A percentile compares a stretch with the other conserved stretches of the same genome.
Conservation (phyloP, 768 basidiomycete species). For the Boletus tylopilopsis region DNA sequence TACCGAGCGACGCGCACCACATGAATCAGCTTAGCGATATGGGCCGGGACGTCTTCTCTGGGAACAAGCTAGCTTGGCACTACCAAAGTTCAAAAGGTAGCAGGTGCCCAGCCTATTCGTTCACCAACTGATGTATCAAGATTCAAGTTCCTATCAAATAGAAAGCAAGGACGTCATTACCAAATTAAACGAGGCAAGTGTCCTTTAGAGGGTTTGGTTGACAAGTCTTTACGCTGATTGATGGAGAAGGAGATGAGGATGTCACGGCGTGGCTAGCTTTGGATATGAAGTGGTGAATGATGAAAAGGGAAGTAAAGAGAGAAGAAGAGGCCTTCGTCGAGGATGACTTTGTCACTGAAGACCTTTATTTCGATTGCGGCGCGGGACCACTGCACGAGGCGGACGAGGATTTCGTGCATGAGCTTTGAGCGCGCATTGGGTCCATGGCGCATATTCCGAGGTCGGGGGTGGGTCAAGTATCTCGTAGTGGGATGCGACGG, state of each 20-base stretch:
- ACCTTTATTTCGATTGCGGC: constrained; percentile 91
- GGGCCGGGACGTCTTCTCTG: too few species aligned
- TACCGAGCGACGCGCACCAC: too few species aligned
- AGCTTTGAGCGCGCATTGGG: constrained; percentile 91
- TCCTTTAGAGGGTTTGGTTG: too few species aligned
- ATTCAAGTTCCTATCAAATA: too few species aligned
- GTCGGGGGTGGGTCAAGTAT: constrained; percentile 34
- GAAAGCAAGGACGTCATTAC: too few species aligned
- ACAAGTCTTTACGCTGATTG: too few species aligned
- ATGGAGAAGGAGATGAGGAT: constrained; percentile 99
- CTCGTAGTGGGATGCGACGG: constrained; percentile 63
- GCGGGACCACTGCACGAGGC: constrained; percentile 77
- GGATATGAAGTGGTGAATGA: constrained; percentile 49
- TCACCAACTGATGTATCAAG: too few species aligned
- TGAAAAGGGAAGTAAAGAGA: background rate
- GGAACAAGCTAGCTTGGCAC: too few species aligned
- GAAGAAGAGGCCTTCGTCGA: constrained; percentile 93
- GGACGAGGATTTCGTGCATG: constrained; percentile 93
- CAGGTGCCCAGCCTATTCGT: too few species aligned
- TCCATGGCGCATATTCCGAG: constrained; percentile 97
- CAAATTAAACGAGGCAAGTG: too few species aligned
- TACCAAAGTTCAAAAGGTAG: too few species aligned
- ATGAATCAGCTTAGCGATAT: too few species aligned
- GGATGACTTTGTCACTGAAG: constrained; percentile 98
- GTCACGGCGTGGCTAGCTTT: constrained; percentile 97